These are phyloP conservation scores for Tolypocladium sp. DNA, from an alignment of 2,329 filamentous ascomycete species.

Conservation along the genomic window DNA sequence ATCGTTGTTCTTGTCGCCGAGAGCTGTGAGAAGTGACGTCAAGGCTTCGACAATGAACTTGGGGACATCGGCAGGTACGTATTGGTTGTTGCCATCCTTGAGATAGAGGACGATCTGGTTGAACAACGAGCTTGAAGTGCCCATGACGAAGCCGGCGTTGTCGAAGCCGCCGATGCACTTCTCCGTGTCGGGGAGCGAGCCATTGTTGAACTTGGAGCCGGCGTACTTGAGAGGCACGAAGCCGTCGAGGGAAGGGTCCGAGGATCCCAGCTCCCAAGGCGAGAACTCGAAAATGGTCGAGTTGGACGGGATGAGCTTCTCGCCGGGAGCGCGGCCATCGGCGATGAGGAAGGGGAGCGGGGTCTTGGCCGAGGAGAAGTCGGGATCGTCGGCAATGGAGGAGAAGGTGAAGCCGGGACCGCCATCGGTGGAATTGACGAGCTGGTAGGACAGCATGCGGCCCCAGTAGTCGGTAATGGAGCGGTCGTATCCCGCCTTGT, in stretches of 20 bases:
- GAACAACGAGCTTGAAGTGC: conserved; percentile 74
- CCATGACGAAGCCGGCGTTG: conserved; percentile 72
- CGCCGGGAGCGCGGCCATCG: conserved; percentile 35
- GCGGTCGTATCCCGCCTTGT: conserved; percentile 35
- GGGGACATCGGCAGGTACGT: conserved; percentile 39
- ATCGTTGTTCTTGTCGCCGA: conserved; percentile 59
- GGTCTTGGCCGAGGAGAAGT: conserved; percentile 30
- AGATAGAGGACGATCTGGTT: conserved; percentile 65
- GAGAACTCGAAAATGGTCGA: conserved; percentile 56
- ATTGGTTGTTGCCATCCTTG: conserved; percentile 34
- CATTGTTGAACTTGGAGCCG: conserved; percentile 47
- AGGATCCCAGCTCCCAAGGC: conserved; percentile 58
- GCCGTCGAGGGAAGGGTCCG: conserved; percentile 48
- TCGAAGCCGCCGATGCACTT: conserved; percentile 57
- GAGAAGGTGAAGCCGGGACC: conserved; percentile 75
- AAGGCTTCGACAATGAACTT: conserved; percentile 35
- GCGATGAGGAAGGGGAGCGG: conserved; percentile 42
- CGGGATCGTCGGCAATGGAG: conserved; percentile 42
- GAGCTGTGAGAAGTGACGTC: conserved; percentile 34
- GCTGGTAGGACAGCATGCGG: conserved; percentile 75
- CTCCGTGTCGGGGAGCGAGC: conserved; percentile 34
- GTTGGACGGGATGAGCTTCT: conserved; percentile 38
- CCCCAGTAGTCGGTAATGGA: conserved; percentile 88
- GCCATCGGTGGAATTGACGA: conserved; percentile 67
- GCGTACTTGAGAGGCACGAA: conserved; percentile 53